These are phyloP conservation scores for Brasilioporus rufonigricans DNA, from an alignment of 768 basidiomycete species.

Conservation along the genomic window DNA sequence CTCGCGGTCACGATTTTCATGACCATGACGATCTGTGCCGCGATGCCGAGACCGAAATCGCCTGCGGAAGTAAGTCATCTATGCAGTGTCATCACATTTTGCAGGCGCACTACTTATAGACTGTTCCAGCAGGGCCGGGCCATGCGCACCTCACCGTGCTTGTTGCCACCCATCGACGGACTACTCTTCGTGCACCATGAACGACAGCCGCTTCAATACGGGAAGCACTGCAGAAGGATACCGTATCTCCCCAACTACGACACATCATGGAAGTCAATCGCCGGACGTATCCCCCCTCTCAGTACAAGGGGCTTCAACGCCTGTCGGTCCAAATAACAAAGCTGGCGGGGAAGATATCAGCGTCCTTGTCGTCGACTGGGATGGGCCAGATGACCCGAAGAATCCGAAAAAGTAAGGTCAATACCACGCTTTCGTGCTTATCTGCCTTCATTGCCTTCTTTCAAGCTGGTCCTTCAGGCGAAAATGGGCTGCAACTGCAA, in stretches of 20 bases:
- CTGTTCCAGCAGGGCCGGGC: background rate
- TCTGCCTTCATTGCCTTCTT: background rate
- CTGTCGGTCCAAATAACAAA: background rate
- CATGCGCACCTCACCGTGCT: background rate
- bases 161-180: background rate
- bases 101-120: background rate
- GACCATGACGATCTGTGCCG: too few relatives aligned
- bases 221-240: background rate
- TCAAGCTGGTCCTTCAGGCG: conserved; percentile 53
- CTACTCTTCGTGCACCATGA: background rate
- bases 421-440: background rate
- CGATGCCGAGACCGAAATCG: too few relatives aligned
- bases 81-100: background rate
- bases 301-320: background rate
- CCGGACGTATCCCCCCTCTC: background rate
- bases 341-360: background rate
- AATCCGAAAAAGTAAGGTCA: background rate
- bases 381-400: background rate
- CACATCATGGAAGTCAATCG: conserved; percentile 3
- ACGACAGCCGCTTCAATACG: background rate
- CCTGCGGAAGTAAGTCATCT: too few relatives aligned
- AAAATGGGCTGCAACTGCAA: conserved; percentile 64
- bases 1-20: too few relatives aligned
- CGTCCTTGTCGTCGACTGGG: conserved; percentile 6
- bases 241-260: conserved; percentile 6